Evolutionary conservation across 257 asterid species (phyloP).

Genomic region (Buddleja alternifolia): DNA sequence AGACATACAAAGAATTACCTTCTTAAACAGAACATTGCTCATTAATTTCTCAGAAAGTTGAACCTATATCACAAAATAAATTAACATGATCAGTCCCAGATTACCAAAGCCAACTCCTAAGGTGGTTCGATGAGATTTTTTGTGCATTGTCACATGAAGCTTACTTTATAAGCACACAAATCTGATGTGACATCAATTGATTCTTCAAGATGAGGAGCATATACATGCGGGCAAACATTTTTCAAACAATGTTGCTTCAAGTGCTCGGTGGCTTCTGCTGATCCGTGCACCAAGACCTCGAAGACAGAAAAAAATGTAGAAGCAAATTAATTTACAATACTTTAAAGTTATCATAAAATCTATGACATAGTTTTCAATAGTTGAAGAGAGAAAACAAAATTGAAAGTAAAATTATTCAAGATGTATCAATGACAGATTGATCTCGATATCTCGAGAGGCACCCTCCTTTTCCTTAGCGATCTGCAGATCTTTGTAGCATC

Average conservation of each 20-base stretch:
- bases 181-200: constrained; percentile 97
- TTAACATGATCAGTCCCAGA: constrained; percentile 34
- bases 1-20: constrained; percentile 51
- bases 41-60: constrained; percentile 92
- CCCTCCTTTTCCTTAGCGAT: constrained; percentile 17
- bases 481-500: constrained; percentile 16
- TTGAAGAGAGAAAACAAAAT: neutral
- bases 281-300: constrained; percentile 97
- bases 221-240: constrained; percentile 82
- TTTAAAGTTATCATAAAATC: constrained; percentile 10
- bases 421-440: neutral
- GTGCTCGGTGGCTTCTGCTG: constrained; percentile 99
- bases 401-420: neutral
- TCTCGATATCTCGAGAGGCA: neutral
- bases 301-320: constrained; percentile 34
- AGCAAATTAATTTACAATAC: constrained; percentile 19
- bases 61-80: constrained; percentile 55
- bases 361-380: neutral
- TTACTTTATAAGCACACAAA: constrained; percentile 93
- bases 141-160: constrained; percentile 21
- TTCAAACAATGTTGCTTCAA: constrained; percentile 88
- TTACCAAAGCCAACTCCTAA: constrained; percentile 23
- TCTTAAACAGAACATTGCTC: constrained; percentile 89
- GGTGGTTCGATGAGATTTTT: constrained; percentile 10
- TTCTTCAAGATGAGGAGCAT: constrained; percentile 96